Base-by-base conservation (phyloP, 2,329 filamentous ascomycete genomes). In the Alternaria postmessia region DNA sequence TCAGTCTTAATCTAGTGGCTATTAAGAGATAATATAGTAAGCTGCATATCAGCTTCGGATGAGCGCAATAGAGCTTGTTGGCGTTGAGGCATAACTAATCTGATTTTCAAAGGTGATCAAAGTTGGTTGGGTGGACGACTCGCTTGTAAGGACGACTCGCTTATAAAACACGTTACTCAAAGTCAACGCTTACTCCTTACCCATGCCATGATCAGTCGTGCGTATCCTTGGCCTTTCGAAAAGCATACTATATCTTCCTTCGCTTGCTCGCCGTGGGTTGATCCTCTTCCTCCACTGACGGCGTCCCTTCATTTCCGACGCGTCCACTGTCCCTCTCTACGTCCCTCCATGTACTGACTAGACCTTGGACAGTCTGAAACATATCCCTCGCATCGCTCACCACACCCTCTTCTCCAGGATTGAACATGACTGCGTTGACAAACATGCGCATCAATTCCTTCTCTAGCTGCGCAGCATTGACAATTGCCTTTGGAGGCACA, bases 401-500 rank as follows among this genome's bases (percentile, higher is more conserved):
- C 30, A 97, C 89, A 4, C 91, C 92, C 38, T 94, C 92, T 78
- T 96, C 93, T 63, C 96, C 92, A 0, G 91, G 89, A 70, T 98
- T 98, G 83, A 97, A 99, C 95, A 99, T 98, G 79, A 97, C 91
- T 18, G 95, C 94, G 73, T 98, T 98, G 67, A 93, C 93, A 77
- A 98, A 97, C 92, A 98, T 97, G 70, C 96, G 91, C 70, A 96
- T 92, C 11, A 98, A 83, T 77, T 98, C 94, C 67, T 93, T 92
- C 79, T 98, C 94, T 16, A 98, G 85, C 76, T 98, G 95, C 1
- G 91, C 88, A 51, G 91, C 94, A 78, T 98, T 98, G 78, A 98
- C 92, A 70, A 98, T 97, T 20, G 89, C 92, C 69, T 89, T 92
- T 0, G 95, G 94, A 3, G 94, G 92, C 3, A 94, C 85, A 26